Percentiles rank a stretch among this genome's conserved stretches.
Evolutionary conservation across 1,284 basidiomycete species (phyloP).

Genomic region (Cutaneotrichosporon dermatis): DNA sequence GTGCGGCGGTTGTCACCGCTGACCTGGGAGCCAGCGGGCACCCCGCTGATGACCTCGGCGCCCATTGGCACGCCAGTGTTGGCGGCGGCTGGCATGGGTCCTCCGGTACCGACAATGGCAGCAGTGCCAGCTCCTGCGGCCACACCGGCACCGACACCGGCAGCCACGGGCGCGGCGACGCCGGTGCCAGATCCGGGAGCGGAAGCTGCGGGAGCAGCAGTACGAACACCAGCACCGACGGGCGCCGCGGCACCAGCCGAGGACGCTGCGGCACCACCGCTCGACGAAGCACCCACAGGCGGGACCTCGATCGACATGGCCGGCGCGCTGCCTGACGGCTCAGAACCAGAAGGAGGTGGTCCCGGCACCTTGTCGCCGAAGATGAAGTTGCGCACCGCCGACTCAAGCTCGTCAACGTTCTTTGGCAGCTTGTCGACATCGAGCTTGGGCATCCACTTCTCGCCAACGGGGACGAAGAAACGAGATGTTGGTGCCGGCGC

Average conservation of each 20-base stretch:
- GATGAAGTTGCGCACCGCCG: slow-evolving; percentile 60
- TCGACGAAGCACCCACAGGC: not conserved
- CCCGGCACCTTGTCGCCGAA: slow-evolving; percentile 44
- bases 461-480: slow-evolving; percentile 71
- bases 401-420: slow-evolving; percentile 62
- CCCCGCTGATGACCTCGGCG: no score
- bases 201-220: no score
- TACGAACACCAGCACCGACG: no score
- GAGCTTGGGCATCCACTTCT: slow-evolving; percentile 76
- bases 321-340: not conserved
- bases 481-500: slow-evolving; percentile 57
- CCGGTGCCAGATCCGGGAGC: no score
- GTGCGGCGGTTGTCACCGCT: not conserved
- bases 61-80: no score
- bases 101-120: no score
- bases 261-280: not conserved
- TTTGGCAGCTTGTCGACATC: slow-evolving; percentile 59
- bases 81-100: no score
- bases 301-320: not conserved
- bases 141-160: no score
- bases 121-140: no score
- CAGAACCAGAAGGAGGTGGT: slow-evolving; percentile 4
- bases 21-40: no score
- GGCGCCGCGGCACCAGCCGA: not conserved
- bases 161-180: no score